Base-by-base conservation (phyloP, 2,329 filamentous ascomycete species). In the Erysiphe pulchra region DNA sequence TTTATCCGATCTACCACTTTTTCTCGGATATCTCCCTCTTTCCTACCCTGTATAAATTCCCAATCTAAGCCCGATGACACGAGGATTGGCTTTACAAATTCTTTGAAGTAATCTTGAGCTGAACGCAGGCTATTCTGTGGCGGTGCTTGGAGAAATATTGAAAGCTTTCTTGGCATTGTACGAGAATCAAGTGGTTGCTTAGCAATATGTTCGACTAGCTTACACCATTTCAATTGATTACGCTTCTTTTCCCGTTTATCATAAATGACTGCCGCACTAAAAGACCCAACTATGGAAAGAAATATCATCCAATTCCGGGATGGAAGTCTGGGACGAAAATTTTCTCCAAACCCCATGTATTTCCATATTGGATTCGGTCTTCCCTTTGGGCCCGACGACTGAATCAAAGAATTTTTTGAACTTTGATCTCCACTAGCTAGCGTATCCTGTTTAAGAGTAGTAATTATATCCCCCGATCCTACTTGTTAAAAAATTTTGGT, bases 281-380 rank as follows among this genome's bases (percentile, higher is more conserved):
- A 80, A 42, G 81, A 73, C 45, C 77, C 77, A 11, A 79, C 78
- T 46, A 95, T 61, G 42, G 79, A 69, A 62, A 86, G 75, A 65
- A 98, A 98, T 56, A 98, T 94, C 63, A 90, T 75, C 90, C 90
- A 98, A 61, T 95, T 95, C 50, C 90, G 80, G 16, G 87, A 95
- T 8, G 90, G 90, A 16, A 98, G 74, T 61, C 76, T 84, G 54
- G 77, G 71, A 48, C 81, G 80, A 49, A 94, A 73, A 53, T 78
- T 80, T 44, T 87, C 87, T 41, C 56, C 48, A 40, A 98, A 66
- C 47, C 87, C 87, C 64, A 90, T 75, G 70, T 82, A 80, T 51
- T 73, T 73, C 55, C 83, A 72, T 46, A 75, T 80, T 39, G 77
- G 79, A 62, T 87, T 87, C 44, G 70, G 66, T 55, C 65, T 55